Base-by-base conservation (phyloP, 148 eudicot species). In the Pharnaceum exiguum region DNA sequence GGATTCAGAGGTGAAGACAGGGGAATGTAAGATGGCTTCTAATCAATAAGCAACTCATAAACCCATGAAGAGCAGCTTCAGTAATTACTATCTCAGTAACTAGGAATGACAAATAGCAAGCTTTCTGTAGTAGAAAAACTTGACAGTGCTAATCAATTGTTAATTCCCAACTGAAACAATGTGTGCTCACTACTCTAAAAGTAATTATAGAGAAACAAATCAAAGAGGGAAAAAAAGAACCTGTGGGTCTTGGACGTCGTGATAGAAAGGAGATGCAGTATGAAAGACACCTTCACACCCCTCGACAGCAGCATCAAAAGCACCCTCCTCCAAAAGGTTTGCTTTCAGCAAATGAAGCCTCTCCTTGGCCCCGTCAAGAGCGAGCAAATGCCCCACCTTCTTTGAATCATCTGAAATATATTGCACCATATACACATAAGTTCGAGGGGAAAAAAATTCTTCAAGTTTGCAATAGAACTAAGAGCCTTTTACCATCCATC, bases 251-350 rank as follows among this genome's bases (percentile, higher is more conserved):
- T 57, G 19, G 42, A 61, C 58, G 37, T 57, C 71, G 59, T 55
- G 54, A 39, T 39, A 60, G 54, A 71, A 74, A 4, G 85, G 85
- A 29, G 79, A 77, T 21, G 85, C 85, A 2, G 79, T 77, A 55
- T 80, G 85, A 44, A 76, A 76, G 71, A 80, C 85, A 33, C 79
- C 76, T 35, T 70, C 79, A 48, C 85, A 80, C 1, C 85, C 81
- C 26, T 74, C 71, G 10, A 80, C 59, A 27, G 65, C 74, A 60
- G 69, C 63, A 67, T 80, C 79, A 60, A 80, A 80, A 28, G 85
- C 55, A n/a, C 81, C 85, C 59, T 80, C 76, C 52, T 76, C 71
- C 68, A 80, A 48, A 22, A 80, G 74, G 28, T 76, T 59, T 24
- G 79, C 85, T 53, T 72, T 57, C 10, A 80, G 26, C 69, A 80